A percentile compares a stretch with the other conserved stretches of the same genome.
Conservation (phyloP, 2,329 filamentous ascomycete species). For the Fusarium piperis region DNA sequence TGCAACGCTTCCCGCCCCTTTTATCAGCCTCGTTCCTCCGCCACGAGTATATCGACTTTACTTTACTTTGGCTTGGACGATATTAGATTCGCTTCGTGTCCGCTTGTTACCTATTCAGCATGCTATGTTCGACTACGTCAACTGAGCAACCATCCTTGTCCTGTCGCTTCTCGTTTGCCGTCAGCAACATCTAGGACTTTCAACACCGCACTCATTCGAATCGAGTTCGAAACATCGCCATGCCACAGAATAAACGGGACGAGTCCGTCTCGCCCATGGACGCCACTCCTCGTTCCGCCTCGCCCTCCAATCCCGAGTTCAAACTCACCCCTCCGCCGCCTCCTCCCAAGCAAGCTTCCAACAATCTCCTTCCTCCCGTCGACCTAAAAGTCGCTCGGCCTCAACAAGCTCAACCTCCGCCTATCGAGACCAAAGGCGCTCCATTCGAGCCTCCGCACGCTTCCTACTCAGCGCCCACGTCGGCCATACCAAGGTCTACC, state of each 20-base stretch:
- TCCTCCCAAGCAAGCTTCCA: conserved; percentile 28
- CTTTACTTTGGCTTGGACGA: not conserved
- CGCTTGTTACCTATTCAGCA: conserved; percentile 34
- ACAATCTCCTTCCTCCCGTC: conserved; percentile 29
- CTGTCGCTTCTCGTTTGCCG: conserved; percentile 5
- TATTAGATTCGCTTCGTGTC: conserved; percentile 1
- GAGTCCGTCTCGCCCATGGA: conserved; percentile 35
- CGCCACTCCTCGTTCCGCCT: conserved; percentile 27
- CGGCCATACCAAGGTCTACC: conserved; percentile 31
- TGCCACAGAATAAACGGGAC: conserved; percentile 37
- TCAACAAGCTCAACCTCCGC: conserved; percentile 4
- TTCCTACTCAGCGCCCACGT: conserved; percentile 22
- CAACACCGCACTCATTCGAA: conserved; percentile 2
- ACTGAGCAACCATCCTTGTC: conserved; percentile 25
- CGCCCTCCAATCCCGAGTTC: conserved; percentile 33
- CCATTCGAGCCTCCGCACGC: conserved; percentile 7
- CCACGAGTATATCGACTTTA: not conserved
- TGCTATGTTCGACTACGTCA: conserved; percentile 26
- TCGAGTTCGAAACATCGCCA: conserved; percentile 24
- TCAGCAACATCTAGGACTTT: conserved; percentile 10
- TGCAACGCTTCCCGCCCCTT: conserved; percentile 27
- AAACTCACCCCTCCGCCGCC: conserved; percentile 19
- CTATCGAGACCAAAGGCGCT: conserved; percentile 21
- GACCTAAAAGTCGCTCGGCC: conserved; percentile 27
- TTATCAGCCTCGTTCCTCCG: conserved; percentile 20